These are phyloP conservation scores for Camellia oleifera DNA, from an alignment of 179 eudicot genomes.

Conservation along the genomic window DNA sequence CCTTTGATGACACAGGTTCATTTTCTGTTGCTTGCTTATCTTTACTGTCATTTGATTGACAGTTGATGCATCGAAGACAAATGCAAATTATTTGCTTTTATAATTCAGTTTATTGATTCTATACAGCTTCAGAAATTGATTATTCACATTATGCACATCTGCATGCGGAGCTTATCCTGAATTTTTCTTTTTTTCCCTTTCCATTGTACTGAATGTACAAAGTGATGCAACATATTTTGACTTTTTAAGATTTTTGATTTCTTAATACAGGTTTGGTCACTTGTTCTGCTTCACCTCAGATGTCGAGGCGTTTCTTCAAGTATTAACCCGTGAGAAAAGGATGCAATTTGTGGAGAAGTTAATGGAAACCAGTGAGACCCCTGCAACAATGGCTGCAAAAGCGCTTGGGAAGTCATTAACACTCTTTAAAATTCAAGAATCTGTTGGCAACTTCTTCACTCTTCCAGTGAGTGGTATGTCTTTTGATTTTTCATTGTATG, in stretches of 20 bases:
- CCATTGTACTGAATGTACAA: not conserved
- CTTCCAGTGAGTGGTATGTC: constrained; percentile 55
- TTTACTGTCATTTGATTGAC: not conserved
- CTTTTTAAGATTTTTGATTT: constrained; percentile 1
- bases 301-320: constrained; percentile 67
- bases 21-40: not conserved
- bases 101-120: not conserved
- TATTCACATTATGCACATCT: not conserved
- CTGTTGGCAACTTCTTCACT: constrained; percentile 49
- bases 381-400: constrained; percentile 35
- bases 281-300: constrained; percentile 86
- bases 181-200: too few species aligned
- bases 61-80: not conserved
- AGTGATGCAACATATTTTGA: constrained; percentile 4
- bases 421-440: constrained; percentile 54
- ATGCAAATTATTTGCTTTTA: constrained; percentile 7
- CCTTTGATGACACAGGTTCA: too few species aligned
- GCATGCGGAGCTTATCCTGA: not conserved
- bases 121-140: not conserved
- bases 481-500: constrained; percentile 12
- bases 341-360: constrained; percentile 50
- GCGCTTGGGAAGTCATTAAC: constrained; percentile 63
- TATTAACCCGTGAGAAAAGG: constrained; percentile 50
- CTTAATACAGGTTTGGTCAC: constrained; percentile 71
- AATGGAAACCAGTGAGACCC: constrained; percentile 36